These are phyloP conservation scores for Colletotrichum neosansevieriae DNA, from an alignment of 2,329 filamentous ascomycete species.

Conservation along the genomic window DNA sequence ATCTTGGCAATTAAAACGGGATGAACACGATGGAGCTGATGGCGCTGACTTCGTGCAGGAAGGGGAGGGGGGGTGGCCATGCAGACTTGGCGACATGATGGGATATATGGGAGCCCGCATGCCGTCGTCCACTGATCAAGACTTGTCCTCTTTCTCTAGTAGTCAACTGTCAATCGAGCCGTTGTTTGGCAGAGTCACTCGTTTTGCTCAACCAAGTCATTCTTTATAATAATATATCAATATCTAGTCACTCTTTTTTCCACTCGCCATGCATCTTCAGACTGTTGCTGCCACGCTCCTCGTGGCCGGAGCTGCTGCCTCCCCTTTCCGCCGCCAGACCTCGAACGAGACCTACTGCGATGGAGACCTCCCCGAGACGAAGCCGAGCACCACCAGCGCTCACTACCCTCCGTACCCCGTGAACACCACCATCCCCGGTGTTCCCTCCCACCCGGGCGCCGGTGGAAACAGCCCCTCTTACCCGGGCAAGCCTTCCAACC, in stretches of 20 bases:
- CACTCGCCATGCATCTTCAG: slow-evolving; percentile 35
- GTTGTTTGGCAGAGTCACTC: slow-evolving; percentile 34
- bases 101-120: slow-evolving; percentile 32
- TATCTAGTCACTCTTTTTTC: slow-evolving; percentile 7
- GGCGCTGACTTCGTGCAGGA: background rate
- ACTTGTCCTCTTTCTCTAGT: background rate
- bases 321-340: slow-evolving; percentile 31
- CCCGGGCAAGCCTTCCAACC: slow-evolving; percentile 22
- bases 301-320: slow-evolving; percentile 37
- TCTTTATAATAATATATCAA: slow-evolving; percentile 26
- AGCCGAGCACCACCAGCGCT: slow-evolving; percentile 18
- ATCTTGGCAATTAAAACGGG: slow-evolving; percentile 34
- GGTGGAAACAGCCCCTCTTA: slow-evolving; percentile 8
- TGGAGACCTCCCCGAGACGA: slow-evolving; percentile 17
- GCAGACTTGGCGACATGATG: slow-evolving; percentile 24
- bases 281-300: slow-evolving; percentile 34
- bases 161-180: slow-evolving; percentile 9
- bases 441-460: slow-evolving; percentile 23
- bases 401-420: slow-evolving; percentile 27
- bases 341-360: slow-evolving; percentile 38
- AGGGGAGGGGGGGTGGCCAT: background rate
- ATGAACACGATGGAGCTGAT: slow-evolving; percentile 21
- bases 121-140: too few relatives aligned
- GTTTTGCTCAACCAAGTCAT: slow-evolving; percentile 28
- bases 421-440: slow-evolving; percentile 33